Percentiles rank a stretch among this genome's conserved stretches.
phyloP scores from a whole-genome alignment of 352 stramenopile genomes.

The Hyaloperonospora arabidopsidis region DNA sequence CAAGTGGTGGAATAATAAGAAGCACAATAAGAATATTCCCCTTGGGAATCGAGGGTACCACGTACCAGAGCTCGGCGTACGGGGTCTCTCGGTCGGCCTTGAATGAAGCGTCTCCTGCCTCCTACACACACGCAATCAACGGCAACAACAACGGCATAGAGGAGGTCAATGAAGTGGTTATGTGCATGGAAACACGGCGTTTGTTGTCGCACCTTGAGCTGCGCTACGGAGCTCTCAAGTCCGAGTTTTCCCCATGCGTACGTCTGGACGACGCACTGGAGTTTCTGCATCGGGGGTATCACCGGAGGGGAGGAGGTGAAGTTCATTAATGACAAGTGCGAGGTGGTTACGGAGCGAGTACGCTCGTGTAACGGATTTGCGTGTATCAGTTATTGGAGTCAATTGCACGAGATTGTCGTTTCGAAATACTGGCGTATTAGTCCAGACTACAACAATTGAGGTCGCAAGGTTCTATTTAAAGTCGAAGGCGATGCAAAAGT shows the following conservation, averaged over 20 bases:
- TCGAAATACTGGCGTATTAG: too few species aligned
- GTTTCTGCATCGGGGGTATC: constrained; percentile 44
- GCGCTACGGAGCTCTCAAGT: constrained; percentile 72
- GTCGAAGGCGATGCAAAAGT: too few species aligned
- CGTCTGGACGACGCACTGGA: constrained; percentile 80
- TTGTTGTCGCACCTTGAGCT: constrained; percentile 63
- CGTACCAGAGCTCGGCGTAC: constrained; percentile 87
- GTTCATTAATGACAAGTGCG: constrained; percentile 12
- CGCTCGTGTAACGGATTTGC: too few species aligned
- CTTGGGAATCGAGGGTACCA: neutral
- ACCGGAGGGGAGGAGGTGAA: constrained; percentile 4
- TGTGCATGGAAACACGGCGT: neutral
- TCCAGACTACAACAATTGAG: too few species aligned
- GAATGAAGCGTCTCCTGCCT: constrained; percentile 42
- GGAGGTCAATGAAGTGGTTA: neutral
- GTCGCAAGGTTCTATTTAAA: too few species aligned
- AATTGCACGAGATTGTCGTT: too few species aligned
- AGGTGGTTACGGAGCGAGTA: neutral
- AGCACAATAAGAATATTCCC: too few species aligned
- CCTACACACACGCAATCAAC: constrained; percentile 22
- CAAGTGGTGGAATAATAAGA: too few species aligned
- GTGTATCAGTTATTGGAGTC: too few species aligned
- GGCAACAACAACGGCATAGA: neutral
- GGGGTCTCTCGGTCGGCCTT: constrained; percentile 31
- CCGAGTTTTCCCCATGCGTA: constrained; percentile 90